Percentiles rank a stretch among this genome's conserved stretches.
These are phyloP conservation scores for Curvularia lunata DNA, from an alignment of 2,329 filamentous ascomycete species.

Conservation along the genomic window DNA sequence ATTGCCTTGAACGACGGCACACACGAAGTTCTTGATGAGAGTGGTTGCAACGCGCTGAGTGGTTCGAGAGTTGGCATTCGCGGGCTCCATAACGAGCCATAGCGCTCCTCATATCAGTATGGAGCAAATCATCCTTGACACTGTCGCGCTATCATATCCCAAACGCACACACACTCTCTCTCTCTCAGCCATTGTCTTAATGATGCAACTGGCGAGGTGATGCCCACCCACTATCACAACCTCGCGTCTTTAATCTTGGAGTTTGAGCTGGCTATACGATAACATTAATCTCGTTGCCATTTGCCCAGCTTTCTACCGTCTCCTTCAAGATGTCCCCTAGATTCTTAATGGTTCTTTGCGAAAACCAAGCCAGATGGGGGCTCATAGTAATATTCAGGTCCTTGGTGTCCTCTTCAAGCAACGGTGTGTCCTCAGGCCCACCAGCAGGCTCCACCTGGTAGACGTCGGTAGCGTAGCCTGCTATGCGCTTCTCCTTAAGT, in stretches of 20 bases:
- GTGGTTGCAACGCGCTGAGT: not conserved
- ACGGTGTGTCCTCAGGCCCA: conserved; percentile 49
- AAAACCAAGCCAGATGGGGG: conserved; percentile 63
- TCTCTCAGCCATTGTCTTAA: not conserved
- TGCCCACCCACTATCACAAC: not conserved
- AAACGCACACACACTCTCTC: not conserved
- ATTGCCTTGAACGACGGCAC: not conserved
- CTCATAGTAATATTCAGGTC: conserved; percentile 59
- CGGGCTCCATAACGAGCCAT: not conserved
- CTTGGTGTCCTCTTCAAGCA: conserved; percentile 53
- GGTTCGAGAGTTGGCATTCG: not conserved
- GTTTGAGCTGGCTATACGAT: conserved; percentile 27
- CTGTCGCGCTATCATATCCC: not conserved
- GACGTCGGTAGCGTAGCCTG: conserved; percentile 60
- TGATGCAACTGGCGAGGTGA: not conserved
- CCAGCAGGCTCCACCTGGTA: conserved; percentile 57
- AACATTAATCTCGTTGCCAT: conserved; percentile 50
- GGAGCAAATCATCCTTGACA: not conserved
- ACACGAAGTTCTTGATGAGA: not conserved
- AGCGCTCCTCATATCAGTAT: not conserved
- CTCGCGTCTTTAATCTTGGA: not conserved
- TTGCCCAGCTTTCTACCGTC: conserved; percentile 57
- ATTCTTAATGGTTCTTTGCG: conserved; percentile 56
- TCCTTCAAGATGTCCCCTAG: conserved; percentile 53
- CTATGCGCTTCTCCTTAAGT: conserved; percentile 53